These are phyloP conservation scores for Eucalyptus sp. DNA, from an alignment of 345 rosid species.

Conservation along the genomic window DNA sequence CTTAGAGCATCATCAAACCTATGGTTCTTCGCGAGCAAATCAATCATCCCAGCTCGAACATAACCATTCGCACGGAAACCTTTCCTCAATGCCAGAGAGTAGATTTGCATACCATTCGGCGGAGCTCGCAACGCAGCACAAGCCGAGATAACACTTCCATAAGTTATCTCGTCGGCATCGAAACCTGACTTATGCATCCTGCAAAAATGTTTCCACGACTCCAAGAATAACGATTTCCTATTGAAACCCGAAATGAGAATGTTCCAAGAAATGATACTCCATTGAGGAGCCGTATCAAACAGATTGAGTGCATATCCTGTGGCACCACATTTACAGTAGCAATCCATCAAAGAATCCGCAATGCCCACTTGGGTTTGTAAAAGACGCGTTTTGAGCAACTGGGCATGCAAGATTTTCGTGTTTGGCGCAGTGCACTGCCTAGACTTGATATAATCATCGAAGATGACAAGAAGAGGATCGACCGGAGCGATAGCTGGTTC, in stretches of 20 bases:
- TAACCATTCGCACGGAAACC: conserved; percentile 40
- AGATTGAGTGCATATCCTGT: conserved; percentile 37
- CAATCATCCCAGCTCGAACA: conserved; percentile 53
- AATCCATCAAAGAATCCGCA: conserved; percentile 30
- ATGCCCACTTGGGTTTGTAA: conserved; percentile 17
- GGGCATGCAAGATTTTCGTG: conserved; percentile 31
- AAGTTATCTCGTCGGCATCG: conserved; percentile 42
- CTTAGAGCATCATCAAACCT: conserved; percentile 41
- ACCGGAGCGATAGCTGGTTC: background rate
- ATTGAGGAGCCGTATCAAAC: conserved; percentile 50
- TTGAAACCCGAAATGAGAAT: conserved; percentile 46
- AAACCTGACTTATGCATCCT: conserved; percentile 40
- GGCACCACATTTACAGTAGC: conserved; percentile 37
- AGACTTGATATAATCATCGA: conserved; percentile 20
- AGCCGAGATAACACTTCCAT: conserved; percentile 56
- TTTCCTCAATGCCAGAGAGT: conserved; percentile 33
- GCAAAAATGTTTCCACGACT: conserved; percentile 28
- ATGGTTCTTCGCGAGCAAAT: conserved; percentile 30
- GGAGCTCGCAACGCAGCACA: conserved; percentile 26
- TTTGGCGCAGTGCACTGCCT: background rate
- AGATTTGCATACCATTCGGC: conserved; percentile 30
- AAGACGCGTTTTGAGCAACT: conserved; percentile 20
- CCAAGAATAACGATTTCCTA: conserved; percentile 11
- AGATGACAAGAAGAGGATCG: conserved; percentile 17
- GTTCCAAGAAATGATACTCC: conserved; percentile 54